Percentiles rank a stretch among this genome's conserved stretches.
Evolutionary conservation across 331 rosid species (phyloP).

Genomic region (Stylosanthes scabra): DNA sequence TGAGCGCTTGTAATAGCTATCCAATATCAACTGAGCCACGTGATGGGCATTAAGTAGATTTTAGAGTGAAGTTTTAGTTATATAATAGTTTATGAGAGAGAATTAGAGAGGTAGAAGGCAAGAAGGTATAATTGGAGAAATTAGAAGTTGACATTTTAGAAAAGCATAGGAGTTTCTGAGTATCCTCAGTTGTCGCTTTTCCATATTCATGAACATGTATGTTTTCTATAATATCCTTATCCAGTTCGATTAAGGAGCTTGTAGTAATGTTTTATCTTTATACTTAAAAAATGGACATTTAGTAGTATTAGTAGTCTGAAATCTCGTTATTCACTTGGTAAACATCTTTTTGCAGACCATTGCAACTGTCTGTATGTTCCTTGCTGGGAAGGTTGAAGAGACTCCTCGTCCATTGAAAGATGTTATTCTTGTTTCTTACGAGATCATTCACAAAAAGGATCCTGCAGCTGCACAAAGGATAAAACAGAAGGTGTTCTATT

Average conservation of each 20-base stretch:
- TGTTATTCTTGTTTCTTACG: constrained; percentile 93
- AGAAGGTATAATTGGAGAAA: too few relatives aligned
- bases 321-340: constrained; percentile 28
- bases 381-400: constrained; percentile 99
- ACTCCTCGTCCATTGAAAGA: constrained; percentile 96
- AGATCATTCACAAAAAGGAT: constrained; percentile 93
- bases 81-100: too few relatives aligned
- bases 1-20: background rate
- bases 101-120: too few relatives aligned
- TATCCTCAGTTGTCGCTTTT: too few relatives aligned
- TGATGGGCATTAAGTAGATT: too few relatives aligned
- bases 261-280: constrained; percentile 16
- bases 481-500: constrained; percentile 86
- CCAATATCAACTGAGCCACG: constrained; percentile 6
- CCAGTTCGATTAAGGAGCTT: background rate
- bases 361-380: constrained; percentile 98
- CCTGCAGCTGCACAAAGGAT: constrained; percentile 90
- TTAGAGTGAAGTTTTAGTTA: too few relatives aligned
- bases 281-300: background rate
- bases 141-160: too few relatives aligned
- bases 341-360: constrained; percentile 77
- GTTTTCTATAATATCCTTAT: too few relatives aligned
- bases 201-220: too few relatives aligned
- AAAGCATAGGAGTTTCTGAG: too few relatives aligned
- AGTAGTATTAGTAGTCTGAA: background rate